Conservation (phyloP, 2,329 filamentous ascomycete genomes). For the Cercospora citrullina region DNA sequence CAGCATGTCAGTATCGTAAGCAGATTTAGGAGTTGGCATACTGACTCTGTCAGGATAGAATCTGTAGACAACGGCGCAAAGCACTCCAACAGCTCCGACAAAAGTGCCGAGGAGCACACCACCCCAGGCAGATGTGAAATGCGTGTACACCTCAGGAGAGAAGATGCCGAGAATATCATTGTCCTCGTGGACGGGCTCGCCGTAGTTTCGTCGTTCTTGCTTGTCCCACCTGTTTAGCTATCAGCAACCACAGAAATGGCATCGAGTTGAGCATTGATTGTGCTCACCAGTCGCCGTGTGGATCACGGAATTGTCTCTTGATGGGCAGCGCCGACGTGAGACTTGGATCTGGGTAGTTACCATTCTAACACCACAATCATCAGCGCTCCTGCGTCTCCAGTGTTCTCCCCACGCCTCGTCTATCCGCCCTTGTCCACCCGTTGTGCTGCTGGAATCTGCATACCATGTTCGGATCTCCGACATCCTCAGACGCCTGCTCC, state of each 20-base stretch:
- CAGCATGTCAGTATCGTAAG: not conserved
- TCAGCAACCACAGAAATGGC: not conserved
- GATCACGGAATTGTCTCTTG: slow-evolving; percentile 91
- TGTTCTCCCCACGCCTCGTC: not conserved
- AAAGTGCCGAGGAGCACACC: slow-evolving; percentile 57
- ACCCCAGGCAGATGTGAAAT: slow-evolving; percentile 72
- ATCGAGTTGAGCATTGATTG: not conserved
- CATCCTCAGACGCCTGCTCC: slow-evolving; percentile 34
- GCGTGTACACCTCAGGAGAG: slow-evolving; percentile 84
- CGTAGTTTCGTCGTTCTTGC: slow-evolving; percentile 95
- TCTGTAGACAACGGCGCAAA: slow-evolving; percentile 43
- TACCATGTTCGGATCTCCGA: slow-evolving; percentile 38
- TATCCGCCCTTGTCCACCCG: not conserved
- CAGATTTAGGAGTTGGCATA: not conserved
- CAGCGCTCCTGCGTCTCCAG: slow-evolving; percentile 8
- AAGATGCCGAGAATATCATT: slow-evolving; percentile 91
- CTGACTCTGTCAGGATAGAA: slow-evolving; percentile 48
- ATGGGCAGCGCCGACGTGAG: slow-evolving; percentile 50
- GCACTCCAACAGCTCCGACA: slow-evolving; percentile 43
- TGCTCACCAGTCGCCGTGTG: slow-evolving; percentile 73
- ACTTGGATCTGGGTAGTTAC: slow-evolving; percentile 78
- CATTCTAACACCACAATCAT: slow-evolving; percentile 60
- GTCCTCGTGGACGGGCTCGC: slow-evolving; percentile 95
- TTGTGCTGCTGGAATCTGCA: slow-evolving; percentile 6
- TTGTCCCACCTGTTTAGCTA: slow-evolving; percentile 70